Conservation (phyloP, 129 eudicot species). For the Calendula officinalis region DNA sequence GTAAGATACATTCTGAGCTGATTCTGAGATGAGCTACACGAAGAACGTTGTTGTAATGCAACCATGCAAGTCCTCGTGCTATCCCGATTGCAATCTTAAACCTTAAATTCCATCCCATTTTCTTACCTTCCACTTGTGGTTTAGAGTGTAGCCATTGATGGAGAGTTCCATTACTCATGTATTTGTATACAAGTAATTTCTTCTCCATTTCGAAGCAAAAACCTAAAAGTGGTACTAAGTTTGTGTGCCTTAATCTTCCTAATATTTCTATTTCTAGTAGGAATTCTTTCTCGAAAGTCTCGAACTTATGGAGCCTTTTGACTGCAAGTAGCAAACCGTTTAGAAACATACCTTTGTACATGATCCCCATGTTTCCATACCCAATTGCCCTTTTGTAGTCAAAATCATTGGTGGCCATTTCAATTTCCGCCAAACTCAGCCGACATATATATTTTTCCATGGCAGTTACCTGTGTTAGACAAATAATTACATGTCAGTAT, state of each 20-base stretch:
- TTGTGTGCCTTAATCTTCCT: conserved; percentile 39
- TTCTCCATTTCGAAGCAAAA: conserved; percentile 46
- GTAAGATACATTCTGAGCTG: conserved; percentile 41
- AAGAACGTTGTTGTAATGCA: conserved; percentile 42
- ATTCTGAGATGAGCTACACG: conserved; percentile 40
- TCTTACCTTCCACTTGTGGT: conserved; percentile 14
- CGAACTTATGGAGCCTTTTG: conserved; percentile 44
- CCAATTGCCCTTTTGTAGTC: conserved; percentile 32
- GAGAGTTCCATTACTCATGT: conserved; percentile 56
- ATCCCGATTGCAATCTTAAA: conserved; percentile 43
- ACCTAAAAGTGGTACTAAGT: conserved; percentile 48
- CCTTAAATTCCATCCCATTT: conserved; percentile 42
- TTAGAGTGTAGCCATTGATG: conserved; percentile 38
- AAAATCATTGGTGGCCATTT: conserved; percentile 35
- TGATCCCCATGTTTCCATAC: conserved; percentile 35
- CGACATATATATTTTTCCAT: conserved; percentile 29
- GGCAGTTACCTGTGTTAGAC: too few relatives aligned
- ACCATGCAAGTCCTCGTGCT: conserved; percentile 56
- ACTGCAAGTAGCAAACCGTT: conserved; percentile 31
- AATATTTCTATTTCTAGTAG: conserved; percentile 38
- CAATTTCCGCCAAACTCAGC: conserved; percentile 35
- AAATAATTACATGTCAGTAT: too few relatives aligned
- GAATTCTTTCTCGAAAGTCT: conserved; percentile 43
- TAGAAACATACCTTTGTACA: conserved; percentile 34
- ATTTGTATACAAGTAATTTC: conserved; percentile 45